Conservation (phyloP, 1,139 yeast genomes). For the Saccharomyces hybrid region DNA sequence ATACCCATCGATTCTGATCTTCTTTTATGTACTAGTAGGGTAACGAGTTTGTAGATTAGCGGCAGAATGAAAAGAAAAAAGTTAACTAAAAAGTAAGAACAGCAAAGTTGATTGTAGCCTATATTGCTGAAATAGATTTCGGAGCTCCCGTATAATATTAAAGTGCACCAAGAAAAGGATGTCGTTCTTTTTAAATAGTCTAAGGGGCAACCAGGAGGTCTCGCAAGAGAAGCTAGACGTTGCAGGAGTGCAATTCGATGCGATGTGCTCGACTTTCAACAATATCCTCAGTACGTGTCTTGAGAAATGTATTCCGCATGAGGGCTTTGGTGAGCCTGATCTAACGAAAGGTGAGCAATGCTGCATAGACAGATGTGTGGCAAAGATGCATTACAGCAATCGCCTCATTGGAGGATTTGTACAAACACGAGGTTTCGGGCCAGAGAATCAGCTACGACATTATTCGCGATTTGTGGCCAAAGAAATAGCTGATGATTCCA, state of each 20-base stretch:
- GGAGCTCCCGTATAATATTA: not conserved
- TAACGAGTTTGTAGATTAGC: not conserved
- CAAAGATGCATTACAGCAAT: conserved; percentile 64
- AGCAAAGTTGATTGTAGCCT: too few species aligned
- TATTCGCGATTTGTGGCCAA: conserved; percentile 14
- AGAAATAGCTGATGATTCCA: not conserved
- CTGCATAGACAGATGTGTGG: conserved; percentile 73
- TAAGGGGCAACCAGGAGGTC: conserved; percentile 40
- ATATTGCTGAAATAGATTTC: too few species aligned
- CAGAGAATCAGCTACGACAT: conserved; percentile 25
- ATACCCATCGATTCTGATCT: not conserved
- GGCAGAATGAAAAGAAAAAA: not conserved
- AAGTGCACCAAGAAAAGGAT: conserved; percentile 30
- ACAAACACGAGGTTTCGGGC: conserved; percentile 29
- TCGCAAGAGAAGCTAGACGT: conserved; percentile 60
- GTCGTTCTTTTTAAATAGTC: conserved; percentile 55
- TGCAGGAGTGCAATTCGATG: conserved; percentile 72
- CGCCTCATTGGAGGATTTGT: conserved; percentile 50
- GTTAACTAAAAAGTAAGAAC: not conserved
- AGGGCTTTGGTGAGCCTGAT: conserved; percentile 72
- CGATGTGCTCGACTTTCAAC: conserved; percentile 62
- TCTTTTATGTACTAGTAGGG: not conserved
- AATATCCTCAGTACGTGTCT: conserved; percentile 51
- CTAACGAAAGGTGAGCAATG: conserved; percentile 67
- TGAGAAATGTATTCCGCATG: conserved; percentile 62